Evolutionary conservation across 345 rosid genomes (phyloP).

Genomic region (Acer saccharum): DNA sequence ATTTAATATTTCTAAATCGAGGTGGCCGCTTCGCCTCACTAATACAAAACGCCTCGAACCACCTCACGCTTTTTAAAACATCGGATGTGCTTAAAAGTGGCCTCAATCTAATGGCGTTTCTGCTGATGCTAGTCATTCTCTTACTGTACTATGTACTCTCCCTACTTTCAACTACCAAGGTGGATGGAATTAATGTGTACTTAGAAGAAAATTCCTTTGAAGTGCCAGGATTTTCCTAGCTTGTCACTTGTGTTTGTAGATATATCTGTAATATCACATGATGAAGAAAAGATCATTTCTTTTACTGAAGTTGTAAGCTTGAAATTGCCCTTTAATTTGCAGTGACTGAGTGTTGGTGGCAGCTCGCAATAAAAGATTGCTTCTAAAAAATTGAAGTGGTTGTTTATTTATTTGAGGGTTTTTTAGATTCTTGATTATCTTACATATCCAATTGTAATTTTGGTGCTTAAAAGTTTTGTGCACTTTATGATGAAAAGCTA

Average conservation of each 20-base stretch:
- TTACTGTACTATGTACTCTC: background rate
- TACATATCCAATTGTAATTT: background rate
- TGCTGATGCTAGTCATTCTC: background rate
- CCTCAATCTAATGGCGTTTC: background rate
- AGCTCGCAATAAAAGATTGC: background rate
- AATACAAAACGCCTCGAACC: no score
- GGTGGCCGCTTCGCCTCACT: no score
- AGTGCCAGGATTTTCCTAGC: background rate
- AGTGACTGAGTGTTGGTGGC: background rate
- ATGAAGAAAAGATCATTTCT: background rate
- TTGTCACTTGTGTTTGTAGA: no score
- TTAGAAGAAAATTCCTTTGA: background rate
- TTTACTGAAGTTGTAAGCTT: slow-evolving; percentile 1
- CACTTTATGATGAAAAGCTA: background rate
- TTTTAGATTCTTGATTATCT: background rate
- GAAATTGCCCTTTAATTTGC: background rate
- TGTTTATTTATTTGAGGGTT: background rate
- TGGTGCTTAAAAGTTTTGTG: background rate
- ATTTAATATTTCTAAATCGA: no score
- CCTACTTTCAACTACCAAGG: background rate
- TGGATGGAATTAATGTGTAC: background rate
- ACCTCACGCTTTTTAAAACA: no score
- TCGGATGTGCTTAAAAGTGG: background rate
- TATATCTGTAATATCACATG: background rate
- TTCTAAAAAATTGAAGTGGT: background rate